Base-by-base conservation (phyloP, 169 alveolate genomes). In the Neospora caninum region DNA sequence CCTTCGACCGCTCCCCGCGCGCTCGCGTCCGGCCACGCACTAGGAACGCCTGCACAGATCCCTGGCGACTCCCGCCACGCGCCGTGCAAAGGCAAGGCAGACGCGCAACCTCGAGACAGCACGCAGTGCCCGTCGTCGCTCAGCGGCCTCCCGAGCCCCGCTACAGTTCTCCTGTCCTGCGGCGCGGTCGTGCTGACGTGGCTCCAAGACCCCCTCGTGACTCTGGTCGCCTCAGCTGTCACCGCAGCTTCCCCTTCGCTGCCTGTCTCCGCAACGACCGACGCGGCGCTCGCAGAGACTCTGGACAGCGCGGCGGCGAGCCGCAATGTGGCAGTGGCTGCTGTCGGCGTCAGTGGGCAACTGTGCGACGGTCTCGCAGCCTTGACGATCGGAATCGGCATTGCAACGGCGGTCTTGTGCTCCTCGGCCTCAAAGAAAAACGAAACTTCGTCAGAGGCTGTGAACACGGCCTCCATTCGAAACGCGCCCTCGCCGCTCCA, bases 131-230 rank as follows among this genome's bases (percentile, higher is more conserved):
- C 25, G 31, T 64, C 31, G 73, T 27, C 73, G 4, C 73, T 22
- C 25, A 16, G 73, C n/a, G 31, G n/a, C 31, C 73, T 78, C 86
- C 86, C 86, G 22, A 78, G 49, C 27, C 49, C 86, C 10, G 22
- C 49, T 10, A n/a, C 49, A 20, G 45, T 78, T n/a, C 86, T 78
- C 86, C 39, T n/a, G 49, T 78, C 86, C 27, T 78, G 86, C n/a
- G 86, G 86, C 29, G 86, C 93, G 25, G 93, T 88, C 42, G 58
- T 88, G 70, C 93, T 88, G 67, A 88, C 93, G 18, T 88, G 93
- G 93, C 49, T 58, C 27, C 93, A 88, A 36, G 93, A 88, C 10
- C 93, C 93, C 29, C 64, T 88, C 54, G 86, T 88, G 67, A n/a
- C 93, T 58, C 93, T 88, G 1, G 49, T 88, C 42, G 93, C 93